phyloP scores from a whole-genome alignment of 163 green algal genomes.

The Scenedesmus sp. region DNA sequence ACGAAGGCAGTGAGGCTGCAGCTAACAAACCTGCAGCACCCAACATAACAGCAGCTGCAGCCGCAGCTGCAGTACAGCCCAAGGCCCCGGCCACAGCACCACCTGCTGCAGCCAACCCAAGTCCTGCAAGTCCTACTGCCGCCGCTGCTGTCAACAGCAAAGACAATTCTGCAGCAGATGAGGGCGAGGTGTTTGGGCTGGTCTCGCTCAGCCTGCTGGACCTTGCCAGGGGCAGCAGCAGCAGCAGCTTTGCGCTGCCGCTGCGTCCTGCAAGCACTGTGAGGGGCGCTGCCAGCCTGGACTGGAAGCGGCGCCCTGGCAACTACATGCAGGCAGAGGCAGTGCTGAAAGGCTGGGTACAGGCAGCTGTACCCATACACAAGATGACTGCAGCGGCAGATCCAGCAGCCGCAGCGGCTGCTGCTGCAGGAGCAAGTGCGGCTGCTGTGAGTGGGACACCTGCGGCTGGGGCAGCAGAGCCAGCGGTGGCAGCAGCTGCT shows the following conservation, averaged over 20 bases:
- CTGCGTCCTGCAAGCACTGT: constrained; percentile 61
- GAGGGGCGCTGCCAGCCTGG: constrained; percentile 59
- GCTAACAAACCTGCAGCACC: neutral
- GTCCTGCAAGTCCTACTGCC: neutral
- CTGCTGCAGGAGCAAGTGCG: neutral
- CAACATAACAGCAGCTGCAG: constrained; percentile 5
- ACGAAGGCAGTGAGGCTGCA: neutral
- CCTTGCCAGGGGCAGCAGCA: constrained; percentile 49
- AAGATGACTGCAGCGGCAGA: neutral
- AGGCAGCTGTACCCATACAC: constrained; percentile 50
- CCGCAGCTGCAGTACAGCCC: neutral
- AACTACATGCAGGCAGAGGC: constrained; percentile 63
- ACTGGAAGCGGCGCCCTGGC: constrained; percentile 65
- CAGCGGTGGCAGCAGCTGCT: neutral
- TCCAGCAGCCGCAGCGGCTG: neutral
- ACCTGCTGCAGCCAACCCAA: neutral
- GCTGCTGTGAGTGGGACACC: neutral
- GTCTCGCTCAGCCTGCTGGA: constrained; percentile 57
- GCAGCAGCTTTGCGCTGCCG: constrained; percentile 48
- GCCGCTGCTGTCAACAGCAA: neutral
- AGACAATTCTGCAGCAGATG: constrained; percentile 29
- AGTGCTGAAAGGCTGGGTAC: constrained; percentile 45
- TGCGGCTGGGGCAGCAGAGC: neutral
- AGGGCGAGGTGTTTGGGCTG: constrained; percentile 65
- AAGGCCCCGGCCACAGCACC: neutral